Evolutionary conservation across 148 eudicot species (phyloP), one percentile per base, ranked within the genome.

Genomic region (Camellia lanceoleosa): DNA sequence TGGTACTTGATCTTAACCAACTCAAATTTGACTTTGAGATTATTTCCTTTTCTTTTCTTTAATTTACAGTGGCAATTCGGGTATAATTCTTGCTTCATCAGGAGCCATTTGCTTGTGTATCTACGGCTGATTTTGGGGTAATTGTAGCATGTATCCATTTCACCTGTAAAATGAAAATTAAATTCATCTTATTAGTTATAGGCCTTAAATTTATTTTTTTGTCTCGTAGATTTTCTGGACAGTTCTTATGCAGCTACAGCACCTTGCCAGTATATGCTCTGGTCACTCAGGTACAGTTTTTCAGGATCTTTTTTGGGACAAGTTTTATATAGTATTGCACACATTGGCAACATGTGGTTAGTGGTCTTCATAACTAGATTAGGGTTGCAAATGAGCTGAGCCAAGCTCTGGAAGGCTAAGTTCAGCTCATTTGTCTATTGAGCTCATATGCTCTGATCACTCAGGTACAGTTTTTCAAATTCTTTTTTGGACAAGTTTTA

Each of bases 171-270:
- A 38, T 3, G 42, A 5, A 8, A 44, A 38, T 58, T 19, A 1
- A 72, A 19, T 52, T 18, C 60, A 51, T 70, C 41, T 3, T 8
- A 78, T 11, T 51, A 63, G 2, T 58, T 70, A 23, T 71, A 7
- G 52, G 52, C 52, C 52, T 49, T 49, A 49, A 49, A 49, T 49
- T 30, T 49, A 49, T 49, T 49, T 7, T 49, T 71, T 43, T 74
- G 14, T 59, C 41, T 76, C 10, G 66, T 80, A 95, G 98, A 88
- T 95, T 95, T 85, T 82, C 87, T 4, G 98, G 98, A 78, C 98
- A 95, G 83, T 93, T 95, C 65, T 85, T 95, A 30, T 95, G 98
- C 87, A 95, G 98, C 88, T 95, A 95, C 82, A 95, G 98, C 88
- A 95, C 97, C 78, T 86, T 95, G 86, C 98, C 98, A 7, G 89